Evolutionary conservation across 73 alveolate species (phyloP).

Genomic region (Paraurostyla sp.): DNA sequence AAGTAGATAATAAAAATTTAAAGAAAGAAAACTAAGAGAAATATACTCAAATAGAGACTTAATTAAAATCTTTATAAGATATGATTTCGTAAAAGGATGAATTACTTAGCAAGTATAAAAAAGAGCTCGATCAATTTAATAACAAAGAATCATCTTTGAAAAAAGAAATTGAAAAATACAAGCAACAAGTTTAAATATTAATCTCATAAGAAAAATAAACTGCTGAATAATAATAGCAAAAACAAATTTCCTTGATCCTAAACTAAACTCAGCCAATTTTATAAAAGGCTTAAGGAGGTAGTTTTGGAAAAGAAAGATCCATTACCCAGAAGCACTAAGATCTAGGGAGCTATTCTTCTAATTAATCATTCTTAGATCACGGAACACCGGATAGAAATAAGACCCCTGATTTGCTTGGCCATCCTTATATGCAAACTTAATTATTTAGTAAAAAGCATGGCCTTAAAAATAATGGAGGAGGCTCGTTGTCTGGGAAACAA

Average conservation of each 20-base stretch:
- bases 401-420: not conserved
- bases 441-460: not conserved
- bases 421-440: conserved; percentile 8
- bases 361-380: not conserved
- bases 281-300: not conserved
- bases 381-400: conserved; percentile 12
- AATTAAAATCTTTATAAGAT: no score
- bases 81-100: conserved; percentile 9
- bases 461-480: not conserved
- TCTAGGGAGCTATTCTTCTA: not conserved
- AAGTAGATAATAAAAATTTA: not conserved
- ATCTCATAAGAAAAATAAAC: not conserved
- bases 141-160: not conserved
- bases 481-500: not conserved
- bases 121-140: not conserved
- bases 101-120: not conserved
- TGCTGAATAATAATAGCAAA: not conserved
- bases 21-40: not conserved
- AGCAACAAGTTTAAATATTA: not conserved
- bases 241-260: not conserved
- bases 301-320: conserved; percentile 14
- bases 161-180: not conserved
- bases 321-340: conserved; percentile 2
- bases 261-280: conserved; percentile 10
- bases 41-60: not conserved